Percentiles rank a stretch among this genome's conserved stretches.
These are phyloP conservation scores for Picochlorum sp. DNA, from an alignment of 139 green algal species.

Conservation along the genomic window DNA sequence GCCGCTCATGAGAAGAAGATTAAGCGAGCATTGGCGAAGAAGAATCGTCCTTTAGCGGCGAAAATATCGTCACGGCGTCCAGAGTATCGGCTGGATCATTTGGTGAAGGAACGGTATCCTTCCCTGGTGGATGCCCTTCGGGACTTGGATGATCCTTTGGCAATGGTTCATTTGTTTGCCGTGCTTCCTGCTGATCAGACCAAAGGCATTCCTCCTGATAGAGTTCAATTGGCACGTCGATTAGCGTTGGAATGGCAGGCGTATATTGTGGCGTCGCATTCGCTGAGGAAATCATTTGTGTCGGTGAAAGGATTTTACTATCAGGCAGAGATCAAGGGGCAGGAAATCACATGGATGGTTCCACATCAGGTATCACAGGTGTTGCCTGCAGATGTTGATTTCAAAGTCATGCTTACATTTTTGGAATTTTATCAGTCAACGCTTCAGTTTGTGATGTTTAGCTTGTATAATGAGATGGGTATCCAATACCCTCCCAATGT, in stretches of 20 bases:
- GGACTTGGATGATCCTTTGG: constrained; percentile 96
- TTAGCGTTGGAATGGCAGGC: constrained; percentile 92
- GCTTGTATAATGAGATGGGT: constrained; percentile 86
- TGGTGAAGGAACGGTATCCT: constrained; percentile 94
- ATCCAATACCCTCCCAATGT: constrained; percentile 82
- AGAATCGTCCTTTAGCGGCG: constrained; percentile 55
- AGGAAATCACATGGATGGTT: constrained; percentile 91
- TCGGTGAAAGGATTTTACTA: constrained; percentile 84
- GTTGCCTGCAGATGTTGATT: constrained; percentile 93
- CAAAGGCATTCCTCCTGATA: constrained; percentile 47
- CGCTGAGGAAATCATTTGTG: constrained; percentile 88
- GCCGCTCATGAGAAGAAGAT: constrained; percentile 33
- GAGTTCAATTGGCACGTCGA: constrained; percentile 37
- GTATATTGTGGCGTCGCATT: constrained; percentile 70
- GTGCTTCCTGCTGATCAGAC: constrained; percentile 62
- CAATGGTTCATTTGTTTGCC: constrained; percentile 94
- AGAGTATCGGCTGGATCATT: constrained; percentile 81
- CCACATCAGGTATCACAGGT: constrained; percentile 82
- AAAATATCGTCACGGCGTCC: constrained; percentile 53
- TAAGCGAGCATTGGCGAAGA: constrained; percentile 69
- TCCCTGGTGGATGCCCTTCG: constrained; percentile 93
- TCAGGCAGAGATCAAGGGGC: constrained; percentile 85
- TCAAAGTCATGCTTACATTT: constrained; percentile 97
- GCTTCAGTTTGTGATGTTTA: constrained; percentile 86
- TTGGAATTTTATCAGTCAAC: constrained; percentile 91